A percentile compares a stretch with the other conserved stretches of the same genome.
Evolutionary conservation across 2,329 filamentous ascomycete species (phyloP).

Genomic region (Xylariaceae sp.): DNA sequence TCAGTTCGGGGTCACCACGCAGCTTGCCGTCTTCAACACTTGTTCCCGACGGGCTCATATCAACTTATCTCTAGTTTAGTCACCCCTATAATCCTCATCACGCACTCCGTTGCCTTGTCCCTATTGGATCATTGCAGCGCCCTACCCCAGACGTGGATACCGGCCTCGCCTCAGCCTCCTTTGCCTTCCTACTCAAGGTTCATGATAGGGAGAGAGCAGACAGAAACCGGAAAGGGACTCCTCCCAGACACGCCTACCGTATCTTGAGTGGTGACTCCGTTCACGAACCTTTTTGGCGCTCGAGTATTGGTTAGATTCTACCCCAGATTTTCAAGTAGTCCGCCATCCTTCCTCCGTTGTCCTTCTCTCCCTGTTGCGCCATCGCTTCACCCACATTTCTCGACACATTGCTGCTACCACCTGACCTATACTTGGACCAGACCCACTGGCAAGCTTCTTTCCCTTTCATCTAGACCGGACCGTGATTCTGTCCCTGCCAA

Average conservation of each 20-base stretch:
- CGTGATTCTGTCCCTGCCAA: conserved; percentile 6
- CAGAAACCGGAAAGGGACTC: conserved; percentile 14
- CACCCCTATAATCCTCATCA: conserved; percentile 6
- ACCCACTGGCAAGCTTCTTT: conserved; percentile 5
- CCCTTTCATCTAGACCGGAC: not conserved
- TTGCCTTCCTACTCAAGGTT: conserved; percentile 17
- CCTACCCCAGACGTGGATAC: conserved; percentile 23
- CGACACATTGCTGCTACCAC: conserved; percentile 7
- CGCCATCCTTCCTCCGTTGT: not conserved
- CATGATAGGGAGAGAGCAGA: conserved; percentile 9
- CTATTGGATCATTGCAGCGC: conserved; percentile 16
- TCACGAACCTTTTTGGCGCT: conserved; percentile 12
- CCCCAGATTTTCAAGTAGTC: conserved; percentile 7
- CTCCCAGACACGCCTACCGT: not conserved
- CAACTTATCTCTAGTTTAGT: not conserved
- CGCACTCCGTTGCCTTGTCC: not conserved
- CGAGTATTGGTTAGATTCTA: conserved; percentile 8
- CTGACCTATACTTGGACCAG: conserved; percentile 10
- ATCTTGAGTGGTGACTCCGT: conserved; percentile 11
- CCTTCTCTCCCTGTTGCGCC: not conserved
- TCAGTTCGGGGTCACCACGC: conserved; percentile 1
- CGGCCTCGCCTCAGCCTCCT: conserved; percentile 27
- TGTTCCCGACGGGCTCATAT: conserved; percentile 10
- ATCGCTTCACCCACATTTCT: conserved; percentile 12
- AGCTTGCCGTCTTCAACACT: conserved; percentile 9